These are phyloP conservation scores for Durotheca rogersii DNA, from an alignment of 495 filamentous ascomycete genomes.

Conservation along the genomic window DNA sequence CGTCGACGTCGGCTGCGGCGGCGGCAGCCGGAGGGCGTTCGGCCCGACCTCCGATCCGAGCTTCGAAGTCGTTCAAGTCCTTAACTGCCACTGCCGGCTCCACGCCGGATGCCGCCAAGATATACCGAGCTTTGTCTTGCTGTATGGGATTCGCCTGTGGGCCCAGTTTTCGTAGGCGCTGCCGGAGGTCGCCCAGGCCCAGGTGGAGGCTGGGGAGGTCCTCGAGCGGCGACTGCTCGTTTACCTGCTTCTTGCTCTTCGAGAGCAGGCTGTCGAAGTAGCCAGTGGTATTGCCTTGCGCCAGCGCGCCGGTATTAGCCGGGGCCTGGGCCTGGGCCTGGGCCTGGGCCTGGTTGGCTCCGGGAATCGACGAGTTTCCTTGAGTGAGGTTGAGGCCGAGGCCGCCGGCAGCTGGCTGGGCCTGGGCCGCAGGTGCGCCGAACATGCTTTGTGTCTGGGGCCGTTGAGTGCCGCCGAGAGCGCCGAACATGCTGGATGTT, in stretches of 20 bases:
- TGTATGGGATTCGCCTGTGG: conserved; percentile 51
- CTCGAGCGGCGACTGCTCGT: conserved; percentile 53
- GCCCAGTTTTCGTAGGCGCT: conserved; percentile 77
- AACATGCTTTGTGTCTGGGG: conserved; percentile 27
- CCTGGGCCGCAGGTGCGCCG: conserved; percentile 8
- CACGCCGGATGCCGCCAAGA: conserved; percentile 87
- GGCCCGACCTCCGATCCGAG: conserved; percentile 35
- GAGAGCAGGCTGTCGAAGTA: conserved; percentile 89
- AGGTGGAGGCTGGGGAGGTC: conserved; percentile 73
- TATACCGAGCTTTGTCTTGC: conserved; percentile 73
- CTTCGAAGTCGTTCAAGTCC: conserved; percentile 65
- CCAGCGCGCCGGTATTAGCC: conserved; percentile 15
- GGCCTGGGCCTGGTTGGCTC: conserved; percentile 18
- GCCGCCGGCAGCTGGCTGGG: conserved; percentile 15
- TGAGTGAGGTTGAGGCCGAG: conserved; percentile 11
- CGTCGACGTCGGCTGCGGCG: conserved; percentile 63
- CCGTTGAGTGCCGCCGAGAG: conserved; percentile 14
- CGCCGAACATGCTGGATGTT: conserved; percentile 6
- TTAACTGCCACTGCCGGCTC: conserved; percentile 73
- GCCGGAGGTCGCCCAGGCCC: conserved; percentile 81
- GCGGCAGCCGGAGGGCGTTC: conserved; percentile 35
- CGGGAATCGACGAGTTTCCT: conserved; percentile 19
- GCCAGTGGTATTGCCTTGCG: conserved; percentile 50
- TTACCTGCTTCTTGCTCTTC: conserved; percentile 65
- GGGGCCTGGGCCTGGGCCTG: conserved; percentile 10